Percentiles rank a stretch among this genome's conserved stretches.
These are phyloP conservation scores for Colletotrichum costaricense DNA, from an alignment of 2,329 filamentous ascomycete species.

Conservation along the genomic window DNA sequence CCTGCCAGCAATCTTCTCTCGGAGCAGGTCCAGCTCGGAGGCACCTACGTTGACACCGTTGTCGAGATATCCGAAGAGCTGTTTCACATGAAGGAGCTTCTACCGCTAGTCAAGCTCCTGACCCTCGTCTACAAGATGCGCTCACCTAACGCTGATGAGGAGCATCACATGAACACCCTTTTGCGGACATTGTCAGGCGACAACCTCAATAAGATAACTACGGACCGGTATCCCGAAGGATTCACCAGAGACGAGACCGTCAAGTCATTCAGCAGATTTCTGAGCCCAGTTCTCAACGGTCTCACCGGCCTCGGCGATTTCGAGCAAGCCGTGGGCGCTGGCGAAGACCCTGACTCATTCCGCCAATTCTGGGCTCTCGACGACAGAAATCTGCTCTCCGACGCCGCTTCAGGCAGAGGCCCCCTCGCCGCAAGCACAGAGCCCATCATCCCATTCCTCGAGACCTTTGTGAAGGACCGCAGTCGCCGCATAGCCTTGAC, in stretches of 20 bases:
- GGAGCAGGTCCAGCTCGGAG: slow-evolving; percentile 24
- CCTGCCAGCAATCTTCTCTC: slow-evolving; percentile 17
- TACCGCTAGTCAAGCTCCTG: slow-evolving; percentile 47
- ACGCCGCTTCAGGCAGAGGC: slow-evolving; percentile 44
- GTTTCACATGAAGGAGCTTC: slow-evolving; percentile 44
- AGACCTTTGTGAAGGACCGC: slow-evolving; percentile 29
- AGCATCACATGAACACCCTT: slow-evolving; percentile 48
- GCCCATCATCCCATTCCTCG: slow-evolving; percentile 39
- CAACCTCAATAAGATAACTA: slow-evolving; percentile 31
- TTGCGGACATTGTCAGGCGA: slow-evolving; percentile 41
- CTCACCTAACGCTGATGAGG: slow-evolving; percentile 39
- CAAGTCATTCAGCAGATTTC: slow-evolving; percentile 45
- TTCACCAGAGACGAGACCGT: slow-evolving; percentile 42
- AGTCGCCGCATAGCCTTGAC: slow-evolving; percentile 31
- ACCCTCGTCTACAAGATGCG: slow-evolving; percentile 46
- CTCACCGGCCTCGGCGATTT: slow-evolving; percentile 48
- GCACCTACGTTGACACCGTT: slow-evolving; percentile 43
- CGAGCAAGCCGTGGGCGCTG: slow-evolving; percentile 45
- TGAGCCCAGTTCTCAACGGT: slow-evolving; percentile 47
- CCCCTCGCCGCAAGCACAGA: slow-evolving; percentile 39
- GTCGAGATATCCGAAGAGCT: slow-evolving; percentile 45
- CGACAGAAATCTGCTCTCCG: slow-evolving; percentile 46
- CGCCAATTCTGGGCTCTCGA: slow-evolving; percentile 49
- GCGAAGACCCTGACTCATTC: slow-evolving; percentile 46
- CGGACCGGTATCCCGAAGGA: slow-evolving; percentile 21